A percentile compares a stretch with the other conserved stretches of the same genome.
Evolutionary conservation across 1,284 basidiomycete species (phyloP).

Genomic region (Sutorius eximius): DNA sequence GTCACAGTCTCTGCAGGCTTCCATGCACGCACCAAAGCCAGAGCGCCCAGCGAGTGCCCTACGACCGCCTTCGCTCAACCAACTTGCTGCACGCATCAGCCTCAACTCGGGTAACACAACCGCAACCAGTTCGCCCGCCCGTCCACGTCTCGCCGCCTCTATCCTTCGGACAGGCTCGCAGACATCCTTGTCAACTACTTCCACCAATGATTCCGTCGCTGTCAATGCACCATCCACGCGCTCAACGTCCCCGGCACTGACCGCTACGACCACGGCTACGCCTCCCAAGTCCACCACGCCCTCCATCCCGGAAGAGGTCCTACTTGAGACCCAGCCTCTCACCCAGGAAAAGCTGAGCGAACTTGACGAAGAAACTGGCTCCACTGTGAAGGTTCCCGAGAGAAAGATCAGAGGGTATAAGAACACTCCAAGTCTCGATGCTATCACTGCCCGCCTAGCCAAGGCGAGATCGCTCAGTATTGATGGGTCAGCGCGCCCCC

Average conservation of each 20-base stretch:
- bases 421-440: slow-evolving; percentile 80
- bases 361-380: slow-evolving; percentile 50
- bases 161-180: slow-evolving; percentile 66
- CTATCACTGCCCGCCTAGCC: slow-evolving; percentile 72
- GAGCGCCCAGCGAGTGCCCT: slow-evolving; percentile 36
- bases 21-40: slow-evolving; percentile 42
- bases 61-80: slow-evolving; percentile 73
- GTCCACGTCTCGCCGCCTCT: slow-evolving; percentile 73
- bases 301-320: slow-evolving; percentile 40
- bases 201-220: slow-evolving; percentile 59
- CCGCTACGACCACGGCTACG: slow-evolving; percentile 44
- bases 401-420: slow-evolving; percentile 72
- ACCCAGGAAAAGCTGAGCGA: slow-evolving; percentile 62
- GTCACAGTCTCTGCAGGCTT: slow-evolving; percentile 31
- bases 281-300: slow-evolving; percentile 49
- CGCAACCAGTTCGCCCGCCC: slow-evolving; percentile 38
- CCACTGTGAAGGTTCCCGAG: slow-evolving; percentile 27
- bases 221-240: slow-evolving; percentile 65
- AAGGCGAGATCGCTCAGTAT: slow-evolving; percentile 67
- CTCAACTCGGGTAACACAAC: slow-evolving; percentile 38
- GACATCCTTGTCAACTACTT: slow-evolving; percentile 51
- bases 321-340: slow-evolving; percentile 48
- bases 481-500: slow-evolving; percentile 70
- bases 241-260: slow-evolving; percentile 38
- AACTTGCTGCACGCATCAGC: slow-evolving; percentile 74